These are phyloP conservation scores for Fusarium chlamydosporum DNA, from an alignment of 2,329 filamentous ascomycete genomes.

Conservation along the genomic window DNA sequence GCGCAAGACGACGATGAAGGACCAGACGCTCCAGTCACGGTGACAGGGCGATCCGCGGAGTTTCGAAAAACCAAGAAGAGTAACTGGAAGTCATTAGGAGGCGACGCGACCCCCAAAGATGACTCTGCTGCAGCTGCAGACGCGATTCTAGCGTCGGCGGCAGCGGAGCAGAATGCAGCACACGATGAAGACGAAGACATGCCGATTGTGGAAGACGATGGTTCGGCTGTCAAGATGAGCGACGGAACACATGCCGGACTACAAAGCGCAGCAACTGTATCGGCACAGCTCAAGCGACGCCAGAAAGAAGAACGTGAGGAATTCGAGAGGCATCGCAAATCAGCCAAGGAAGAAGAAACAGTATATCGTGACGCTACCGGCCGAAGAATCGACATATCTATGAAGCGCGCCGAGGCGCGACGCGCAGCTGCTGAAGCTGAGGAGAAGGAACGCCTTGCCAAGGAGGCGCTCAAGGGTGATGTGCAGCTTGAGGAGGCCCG, in stretches of 20 bases:
- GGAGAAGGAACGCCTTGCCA: constrained; percentile 76
- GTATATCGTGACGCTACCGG: constrained; percentile 97
- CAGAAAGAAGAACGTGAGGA: constrained; percentile 73
- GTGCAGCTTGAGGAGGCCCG: constrained; percentile 81
- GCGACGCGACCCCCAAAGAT: constrained; percentile 50
- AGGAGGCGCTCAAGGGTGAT: constrained; percentile 83
- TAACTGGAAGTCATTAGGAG: constrained; percentile 80
- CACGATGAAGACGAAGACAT: constrained; percentile 64
- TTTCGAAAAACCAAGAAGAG: constrained; percentile 84
- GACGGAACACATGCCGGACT: constrained; percentile 90
- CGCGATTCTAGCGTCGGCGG: constrained; percentile 80
- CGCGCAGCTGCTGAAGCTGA: constrained; percentile 75
- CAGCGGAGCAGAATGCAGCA: constrained; percentile 73
- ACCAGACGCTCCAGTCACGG: constrained; percentile 65
- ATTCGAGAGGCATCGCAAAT: constrained; percentile 62
- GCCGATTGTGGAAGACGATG: constrained; percentile 62
- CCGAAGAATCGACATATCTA: constrained; percentile 90
- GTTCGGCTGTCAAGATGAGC: constrained; percentile 78
- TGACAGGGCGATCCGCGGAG: constrained; percentile 68
- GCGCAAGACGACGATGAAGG: constrained; percentile 65
- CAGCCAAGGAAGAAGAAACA: constrained; percentile 76
- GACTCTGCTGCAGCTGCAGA: constrained; percentile 76
- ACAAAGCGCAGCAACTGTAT: constrained; percentile 85
- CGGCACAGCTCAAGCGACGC: constrained; percentile 75
- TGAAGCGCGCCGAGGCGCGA: constrained; percentile 90